Percentiles rank a stretch among this genome's conserved stretches.
Evolutionary conservation across 2,329 filamentous ascomycete species (phyloP).

Genomic region (Arthrocladium fulminans): DNA sequence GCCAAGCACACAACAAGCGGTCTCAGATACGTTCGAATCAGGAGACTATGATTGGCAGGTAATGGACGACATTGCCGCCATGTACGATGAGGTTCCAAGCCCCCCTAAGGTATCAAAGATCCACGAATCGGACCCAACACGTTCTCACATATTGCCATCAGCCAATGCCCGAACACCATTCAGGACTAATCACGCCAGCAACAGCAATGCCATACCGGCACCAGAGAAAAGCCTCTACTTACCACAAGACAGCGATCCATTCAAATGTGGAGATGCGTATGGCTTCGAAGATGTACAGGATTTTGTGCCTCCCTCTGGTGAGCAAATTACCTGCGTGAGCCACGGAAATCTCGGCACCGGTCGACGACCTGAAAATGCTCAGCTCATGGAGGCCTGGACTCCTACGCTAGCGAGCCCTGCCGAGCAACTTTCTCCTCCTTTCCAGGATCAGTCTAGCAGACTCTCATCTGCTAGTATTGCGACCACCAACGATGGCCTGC

Average conservation of each 20-base stretch:
- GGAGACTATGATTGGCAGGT: slow-evolving; percentile 6
- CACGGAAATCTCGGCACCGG: not conserved
- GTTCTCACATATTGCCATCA: not conserved
- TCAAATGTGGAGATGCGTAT: not conserved
- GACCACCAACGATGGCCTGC: not conserved
- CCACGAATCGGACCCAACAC: not conserved
- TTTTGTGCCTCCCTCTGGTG: not conserved
- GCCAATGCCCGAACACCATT: not conserved
- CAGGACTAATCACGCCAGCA: not conserved
- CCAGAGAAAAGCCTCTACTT: slow-evolving; percentile 5
- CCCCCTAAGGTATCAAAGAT: not conserved
- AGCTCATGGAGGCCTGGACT: not conserved
- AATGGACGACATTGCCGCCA: not conserved
- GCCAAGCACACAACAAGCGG: not conserved
- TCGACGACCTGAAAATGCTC: not conserved
- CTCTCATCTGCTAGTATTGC: not conserved
- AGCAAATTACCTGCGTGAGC: not conserved
- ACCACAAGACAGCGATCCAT: slow-evolving; percentile 6
- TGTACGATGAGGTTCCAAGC: not conserved
- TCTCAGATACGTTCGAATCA: not conserved
- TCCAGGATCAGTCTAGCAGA: not conserved
- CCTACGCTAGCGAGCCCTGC: not conserved
- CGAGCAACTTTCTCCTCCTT: not conserved
- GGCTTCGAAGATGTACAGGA: not conserved
- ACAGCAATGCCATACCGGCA: not conserved